These are phyloP conservation scores for Nemania bipapillata DNA, from an alignment of 2,329 filamentous ascomycete genomes.

Conservation along the genomic window DNA sequence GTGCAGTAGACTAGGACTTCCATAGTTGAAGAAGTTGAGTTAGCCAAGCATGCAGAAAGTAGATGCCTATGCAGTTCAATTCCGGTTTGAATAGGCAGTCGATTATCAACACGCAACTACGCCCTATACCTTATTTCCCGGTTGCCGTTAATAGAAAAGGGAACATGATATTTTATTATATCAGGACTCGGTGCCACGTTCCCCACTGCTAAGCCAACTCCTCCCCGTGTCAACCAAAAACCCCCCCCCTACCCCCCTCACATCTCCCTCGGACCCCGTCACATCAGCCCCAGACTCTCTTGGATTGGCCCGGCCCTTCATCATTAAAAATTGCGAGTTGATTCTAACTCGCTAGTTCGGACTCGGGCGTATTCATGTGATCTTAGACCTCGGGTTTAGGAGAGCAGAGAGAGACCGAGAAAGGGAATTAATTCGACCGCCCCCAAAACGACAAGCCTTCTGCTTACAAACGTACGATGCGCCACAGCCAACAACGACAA, in stretches of 20 bases:
- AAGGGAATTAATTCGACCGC: not conserved
- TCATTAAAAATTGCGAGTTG: too few species aligned
- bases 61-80: too few species aligned
- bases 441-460: not conserved
- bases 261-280: not conserved
- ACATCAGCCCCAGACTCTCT: not conserved
- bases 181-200: not conserved
- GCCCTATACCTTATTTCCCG: not conserved
- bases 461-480: not conserved
- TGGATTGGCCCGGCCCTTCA: not conserved
- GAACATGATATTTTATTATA: not conserved
- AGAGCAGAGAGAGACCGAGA: not conserved
- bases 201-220: not conserved
- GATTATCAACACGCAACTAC: not conserved
- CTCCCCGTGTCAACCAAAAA: not conserved
- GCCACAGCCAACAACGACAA: not conserved
- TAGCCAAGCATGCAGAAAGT: too few species aligned
- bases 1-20: too few species aligned
- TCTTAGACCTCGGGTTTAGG: not conserved
- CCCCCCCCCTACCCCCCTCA: not conserved
- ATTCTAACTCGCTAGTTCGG: too few species aligned
- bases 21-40: too few species aligned
- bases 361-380: too few species aligned
- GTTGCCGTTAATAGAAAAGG: constrained; percentile 7
- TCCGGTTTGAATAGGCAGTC: not conserved